A percentile compares a stretch with the other conserved stretches of the same genome.
Evolutionary conservation across 805 yeast genomes (phyloP).

Genomic region (Saccharomycopsis sp.): DNA sequence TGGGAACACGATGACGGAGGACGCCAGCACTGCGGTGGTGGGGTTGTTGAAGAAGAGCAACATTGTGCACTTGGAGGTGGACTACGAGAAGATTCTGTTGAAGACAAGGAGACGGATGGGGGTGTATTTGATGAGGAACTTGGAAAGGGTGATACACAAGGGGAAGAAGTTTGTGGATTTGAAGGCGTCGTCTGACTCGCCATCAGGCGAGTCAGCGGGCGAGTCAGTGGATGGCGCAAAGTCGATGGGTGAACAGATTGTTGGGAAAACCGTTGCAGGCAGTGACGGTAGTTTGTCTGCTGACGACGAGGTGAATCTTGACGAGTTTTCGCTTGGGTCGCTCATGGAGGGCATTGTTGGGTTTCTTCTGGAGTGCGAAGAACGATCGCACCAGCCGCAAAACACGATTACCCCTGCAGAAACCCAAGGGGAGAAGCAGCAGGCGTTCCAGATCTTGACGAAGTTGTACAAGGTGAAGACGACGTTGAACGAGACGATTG

Average conservation of each 20-base stretch:
- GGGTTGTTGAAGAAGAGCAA: conserved; percentile 43
- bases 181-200: conserved; percentile 7
- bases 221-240: neutral
- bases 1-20: conserved; percentile 61
- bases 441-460: conserved; percentile 22
- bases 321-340: conserved; percentile 7
- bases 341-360: conserved; percentile 15
- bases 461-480: conserved; percentile 32
- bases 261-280: too few relatives aligned
- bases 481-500: conserved; percentile 39
- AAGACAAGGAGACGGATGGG: conserved; percentile 59
- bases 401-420: too few relatives aligned
- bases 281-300: too few relatives aligned
- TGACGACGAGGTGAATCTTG: neutral
- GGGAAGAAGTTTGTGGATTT: conserved; percentile 23
- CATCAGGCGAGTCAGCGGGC: too few relatives aligned
- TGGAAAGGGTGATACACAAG: conserved; percentile 44
- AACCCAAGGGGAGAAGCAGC: conserved; percentile 6
- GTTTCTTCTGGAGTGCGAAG: conserved; percentile 4
- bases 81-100: conserved; percentile 46
- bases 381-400: neutral
- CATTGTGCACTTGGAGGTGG: conserved; percentile 60
- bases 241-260: neutral
- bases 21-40: conserved; percentile 44
- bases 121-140: conserved; percentile 70